Evolutionary conservation across 106 monocot species (phyloP).

Genomic region (Dendrobium chrysotoxum): DNA sequence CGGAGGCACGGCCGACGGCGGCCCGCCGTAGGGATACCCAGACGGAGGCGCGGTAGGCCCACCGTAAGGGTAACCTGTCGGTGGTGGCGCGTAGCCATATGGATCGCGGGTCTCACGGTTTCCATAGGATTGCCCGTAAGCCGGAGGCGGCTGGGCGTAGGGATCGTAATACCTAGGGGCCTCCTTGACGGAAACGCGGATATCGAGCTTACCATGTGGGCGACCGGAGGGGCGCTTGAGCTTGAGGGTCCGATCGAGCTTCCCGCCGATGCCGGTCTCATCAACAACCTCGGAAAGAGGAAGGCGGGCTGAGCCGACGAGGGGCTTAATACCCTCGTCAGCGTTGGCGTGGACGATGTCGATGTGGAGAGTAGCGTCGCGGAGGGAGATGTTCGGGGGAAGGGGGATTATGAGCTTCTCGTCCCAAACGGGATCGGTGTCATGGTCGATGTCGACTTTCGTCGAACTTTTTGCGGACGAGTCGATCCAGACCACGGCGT

Average conservation of each 20-base stretch:
- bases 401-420: slow-evolving; percentile 52
- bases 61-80: slow-evolving; percentile 16
- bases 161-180: slow-evolving; percentile 22
- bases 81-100: slow-evolving; percentile 16
- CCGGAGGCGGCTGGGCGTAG: slow-evolving; percentile 15
- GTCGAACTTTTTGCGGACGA: slow-evolving; percentile 54
- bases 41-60: slow-evolving; percentile 5
- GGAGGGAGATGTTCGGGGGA: slow-evolving; percentile 16
- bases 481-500: slow-evolving; percentile 71
- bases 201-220: slow-evolving; percentile 50
- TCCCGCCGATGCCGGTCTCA: slow-evolving; percentile 37
- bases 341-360: slow-evolving; percentile 79
- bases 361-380: slow-evolving; percentile 47
- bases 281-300: slow-evolving; percentile 62
- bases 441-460: slow-evolving; percentile 50
- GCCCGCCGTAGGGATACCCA: slow-evolving; percentile 11
- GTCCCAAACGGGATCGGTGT: slow-evolving; percentile 55
- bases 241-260: slow-evolving; percentile 25
- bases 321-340: slow-evolving; percentile 57
- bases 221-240: slow-evolving; percentile 78
- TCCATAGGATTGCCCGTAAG: slow-evolving; percentile 28
- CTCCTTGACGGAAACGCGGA: slow-evolving; percentile 48
- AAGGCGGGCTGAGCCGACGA: slow-evolving; percentile 71
- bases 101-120: slow-evolving; percentile 22
- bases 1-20: background rate